Evolutionary conservation across 768 basidiomycete species (phyloP), one percentile per base, ranked within the genome.

Genomic region (Kwoniella bestiolae): DNA sequence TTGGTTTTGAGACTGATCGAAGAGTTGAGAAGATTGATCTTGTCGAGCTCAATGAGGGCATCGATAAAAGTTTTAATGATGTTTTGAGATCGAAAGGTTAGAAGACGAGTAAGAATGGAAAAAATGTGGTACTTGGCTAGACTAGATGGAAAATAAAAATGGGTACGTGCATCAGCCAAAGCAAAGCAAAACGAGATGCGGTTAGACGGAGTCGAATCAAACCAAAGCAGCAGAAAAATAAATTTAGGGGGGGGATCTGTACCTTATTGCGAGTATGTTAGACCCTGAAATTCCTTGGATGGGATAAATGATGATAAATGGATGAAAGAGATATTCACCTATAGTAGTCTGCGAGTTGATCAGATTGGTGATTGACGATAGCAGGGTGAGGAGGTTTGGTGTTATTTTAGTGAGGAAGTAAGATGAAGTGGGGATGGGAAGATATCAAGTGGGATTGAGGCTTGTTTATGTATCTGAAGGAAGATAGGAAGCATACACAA

Each of bases 21-120:
- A 69, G 51, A 14, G 64, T 26, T 26, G 68, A 50, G 32, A 64
- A 46, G 60, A 72, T 41, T 35, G 69, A 69, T 60, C 67, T 53
- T 28, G 64, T 34, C 46, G 57, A 47, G 34, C 57, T 65, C 65
- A 63, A 59, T n/a, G 63, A 60, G 29, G 59, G 60, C 68, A 70
- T 70, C 61, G 61, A 65, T 65, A 56, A 56, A 50, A 38, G 35
- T 12, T 51, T 61, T 18, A 18, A 51, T 61, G 16, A 41, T 38
- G 21, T 52, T 61, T 51, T n/a, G n/a, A n/a, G n/a, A n/a, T n/a
- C n/a, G 34, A 26, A 21, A 52, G 21, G 47, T 44, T 34, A 16
- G 38, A 29, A 58, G 16, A 32, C 23, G 32, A 25, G 14, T 12
- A 64, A n/a, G 50, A 59, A 52, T 11, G 38, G 26, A 29, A 21